Percentiles rank a stretch among this genome's conserved stretches.
Evolutionary conservation across 108 stramenopile genomes (phyloP).

Genomic region (Fragilaria radians): DNA sequence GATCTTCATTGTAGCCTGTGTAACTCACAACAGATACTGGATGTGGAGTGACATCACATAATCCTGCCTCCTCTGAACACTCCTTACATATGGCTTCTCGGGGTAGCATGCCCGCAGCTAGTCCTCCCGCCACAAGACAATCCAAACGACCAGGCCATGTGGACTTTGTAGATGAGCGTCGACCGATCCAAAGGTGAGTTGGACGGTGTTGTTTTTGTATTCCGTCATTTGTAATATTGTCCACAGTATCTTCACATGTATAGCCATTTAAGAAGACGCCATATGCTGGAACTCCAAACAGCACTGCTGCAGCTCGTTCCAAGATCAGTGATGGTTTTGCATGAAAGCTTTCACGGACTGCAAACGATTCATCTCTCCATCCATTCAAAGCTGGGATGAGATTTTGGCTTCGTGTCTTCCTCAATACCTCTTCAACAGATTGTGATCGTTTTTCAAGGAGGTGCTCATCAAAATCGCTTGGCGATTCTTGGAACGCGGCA

Average conservation of each 20-base stretch:
- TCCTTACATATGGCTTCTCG: constrained; percentile 15
- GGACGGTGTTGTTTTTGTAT: too few species aligned
- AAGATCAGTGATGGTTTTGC: constrained; percentile 4
- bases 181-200: constrained; percentile 12
- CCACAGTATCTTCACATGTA: background rate
- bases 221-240: too few species aligned
- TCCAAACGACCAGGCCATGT: constrained; percentile 27
- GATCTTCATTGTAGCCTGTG: constrained; percentile 8
- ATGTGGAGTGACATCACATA: too few species aligned
- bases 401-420: constrained; percentile 1
- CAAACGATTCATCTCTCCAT: constrained; percentile 21
- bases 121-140: constrained; percentile 14
- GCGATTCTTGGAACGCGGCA: background rate
- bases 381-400: constrained; percentile 10
- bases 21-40: constrained; percentile 14
- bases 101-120: constrained; percentile 7
- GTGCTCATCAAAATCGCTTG: background rate
- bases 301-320: constrained; percentile 15
- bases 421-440: background rate
- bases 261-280: constrained; percentile 23
- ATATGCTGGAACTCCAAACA: constrained; percentile 20
- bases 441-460: background rate
- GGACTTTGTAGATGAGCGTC: constrained; percentile 13
- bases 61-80: constrained; percentile 21
- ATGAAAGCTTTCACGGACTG: constrained; percentile 7